Base-by-base conservation (phyloP, 306 rosid species). In the Acacia crassicarpa region DNA sequence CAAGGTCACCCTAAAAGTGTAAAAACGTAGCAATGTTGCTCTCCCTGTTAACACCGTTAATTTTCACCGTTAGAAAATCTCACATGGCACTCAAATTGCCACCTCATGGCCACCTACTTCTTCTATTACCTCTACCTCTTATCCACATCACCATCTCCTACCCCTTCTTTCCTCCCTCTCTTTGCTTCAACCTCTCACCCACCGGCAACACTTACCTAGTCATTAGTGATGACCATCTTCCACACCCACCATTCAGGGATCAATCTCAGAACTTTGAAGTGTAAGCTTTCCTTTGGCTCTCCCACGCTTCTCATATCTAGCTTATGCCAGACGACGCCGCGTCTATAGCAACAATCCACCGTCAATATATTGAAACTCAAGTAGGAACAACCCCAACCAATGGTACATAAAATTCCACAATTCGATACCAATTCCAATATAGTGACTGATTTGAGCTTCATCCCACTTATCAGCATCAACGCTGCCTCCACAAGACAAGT, bases 401-500 rank as follows among this genome's bases (percentile, higher is more conserved):
- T 4, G 25, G 25, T 7, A 51, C 58, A n/a, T 6, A 12, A 66
- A 35, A 25, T 9, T 8, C 22, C 62, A 7, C n/a, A 77, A 3
- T 20, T 14, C 12, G 12, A 46, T 92, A 94, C 97, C 97, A 19
- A 95, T 86, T 83, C 99, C 99, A 85, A 95, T 91, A 90, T 89
- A 95, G 83, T 92, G 98, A 44, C 90, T 88, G 48, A 92, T 93
- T 86, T 93, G 97, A 17, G 91, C 85, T 76, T 93, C 98, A 78
- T 86, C 87, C 95, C 94, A 95, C 75, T 89, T 95, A 43, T 89
- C 91, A 2, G 89, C 61, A 53, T 90, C 97, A n/a, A 71, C 38
- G 43, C 91, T 98, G 79, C 91, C 90, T 4, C 92, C 96, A 38
- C 98, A 95, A 27, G 91, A 93, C 84, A 95, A 70, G 67, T 95